phyloP scores from a whole-genome alignment of 805 yeast genomes.

The Yamadazyma akitaensis region DNA sequence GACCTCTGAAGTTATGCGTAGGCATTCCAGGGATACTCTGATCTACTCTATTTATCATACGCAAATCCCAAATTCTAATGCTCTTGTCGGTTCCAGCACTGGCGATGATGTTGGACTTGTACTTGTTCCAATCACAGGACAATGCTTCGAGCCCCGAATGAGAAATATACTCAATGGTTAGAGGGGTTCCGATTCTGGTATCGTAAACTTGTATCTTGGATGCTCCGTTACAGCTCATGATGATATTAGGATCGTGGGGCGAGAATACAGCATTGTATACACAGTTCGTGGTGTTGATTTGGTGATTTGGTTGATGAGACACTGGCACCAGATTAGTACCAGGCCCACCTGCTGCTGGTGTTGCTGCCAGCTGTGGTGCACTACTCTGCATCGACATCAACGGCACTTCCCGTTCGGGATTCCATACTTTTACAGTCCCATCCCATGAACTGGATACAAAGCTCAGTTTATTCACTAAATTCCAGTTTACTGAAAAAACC shows the following conservation, averaged over 20 bases:
- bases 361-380: slow-evolving; percentile 20
- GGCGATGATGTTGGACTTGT: slow-evolving; percentile 73
- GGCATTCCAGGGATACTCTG: slow-evolving; percentile 33
- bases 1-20: slow-evolving; percentile 47
- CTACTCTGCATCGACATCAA: slow-evolving; percentile 52
- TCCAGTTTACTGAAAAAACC: slow-evolving; percentile 74
- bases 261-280: slow-evolving; percentile 79
- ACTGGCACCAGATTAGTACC: neutral
- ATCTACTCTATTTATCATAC: slow-evolving; percentile 53
- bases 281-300: slow-evolving; percentile 48
- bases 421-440: slow-evolving; percentile 79
- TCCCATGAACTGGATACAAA: slow-evolving; percentile 91
- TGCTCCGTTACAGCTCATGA: slow-evolving; percentile 71
- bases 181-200: slow-evolving; percentile 60
- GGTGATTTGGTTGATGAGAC: slow-evolving; percentile 23
- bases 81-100: slow-evolving; percentile 90
- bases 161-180: slow-evolving; percentile 59
- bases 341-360: slow-evolving; percentile 8
- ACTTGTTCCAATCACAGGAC: slow-evolving; percentile 87
- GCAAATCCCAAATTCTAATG: slow-evolving; percentile 81
- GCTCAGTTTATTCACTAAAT: slow-evolving; percentile 58
- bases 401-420: slow-evolving; percentile 56
- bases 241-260: slow-evolving; percentile 73
- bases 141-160: slow-evolving; percentile 81
- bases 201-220: slow-evolving; percentile 83